Conservation (phyloP, 331 rosid genomes). For the Quercus tomentella region DNA sequence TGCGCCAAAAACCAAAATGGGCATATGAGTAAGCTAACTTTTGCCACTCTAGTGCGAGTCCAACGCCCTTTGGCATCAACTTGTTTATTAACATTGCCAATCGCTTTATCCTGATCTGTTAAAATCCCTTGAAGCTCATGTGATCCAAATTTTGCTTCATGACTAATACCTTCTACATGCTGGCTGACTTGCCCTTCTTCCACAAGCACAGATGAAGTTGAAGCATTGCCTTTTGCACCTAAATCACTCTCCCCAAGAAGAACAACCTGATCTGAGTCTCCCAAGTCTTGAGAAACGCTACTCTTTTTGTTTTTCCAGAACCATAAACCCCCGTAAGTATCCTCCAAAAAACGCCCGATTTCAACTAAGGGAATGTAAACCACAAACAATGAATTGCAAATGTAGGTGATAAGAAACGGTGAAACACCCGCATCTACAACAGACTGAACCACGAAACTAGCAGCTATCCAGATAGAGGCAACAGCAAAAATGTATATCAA, state of each 20-base stretch:
- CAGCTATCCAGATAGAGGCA: slow-evolving; percentile 96
- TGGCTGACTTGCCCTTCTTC: slow-evolving; percentile 32
- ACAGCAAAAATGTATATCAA: slow-evolving; percentile 72
- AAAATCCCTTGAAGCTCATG: slow-evolving; percentile 14
- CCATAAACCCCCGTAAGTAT: slow-evolving; percentile 43
- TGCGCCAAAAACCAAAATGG: slow-evolving; percentile 96
- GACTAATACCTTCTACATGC: slow-evolving; percentile 11
- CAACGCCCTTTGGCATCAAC: slow-evolving; percentile 85
- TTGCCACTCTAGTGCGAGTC: slow-evolving; percentile 78
- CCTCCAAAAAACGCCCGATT: slow-evolving; percentile 71
- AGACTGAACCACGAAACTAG: slow-evolving; percentile 93
- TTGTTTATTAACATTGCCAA: slow-evolving; percentile 29
- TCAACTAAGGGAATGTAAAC: slow-evolving; percentile 90
- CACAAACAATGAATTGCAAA: slow-evolving; percentile 90
- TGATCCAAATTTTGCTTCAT: slow-evolving; percentile 4
- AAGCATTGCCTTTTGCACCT: slow-evolving; percentile 5
- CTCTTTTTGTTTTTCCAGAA: slow-evolving; percentile 47
- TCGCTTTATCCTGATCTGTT: slow-evolving; percentile 13
- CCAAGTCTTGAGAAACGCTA: slow-evolving; percentile 19
- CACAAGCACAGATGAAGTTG: slow-evolving; percentile 20
- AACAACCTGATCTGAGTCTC: slow-evolving; percentile 59
- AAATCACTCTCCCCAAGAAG: slow-evolving; percentile 54
- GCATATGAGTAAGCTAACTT: slow-evolving; percentile 81
- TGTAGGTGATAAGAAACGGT: slow-evolving; percentile 85
- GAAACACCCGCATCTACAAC: slow-evolving; percentile 91